Conservation (phyloP, 176 grass and related monocot species). For the Bonia amplexicaulis region DNA sequence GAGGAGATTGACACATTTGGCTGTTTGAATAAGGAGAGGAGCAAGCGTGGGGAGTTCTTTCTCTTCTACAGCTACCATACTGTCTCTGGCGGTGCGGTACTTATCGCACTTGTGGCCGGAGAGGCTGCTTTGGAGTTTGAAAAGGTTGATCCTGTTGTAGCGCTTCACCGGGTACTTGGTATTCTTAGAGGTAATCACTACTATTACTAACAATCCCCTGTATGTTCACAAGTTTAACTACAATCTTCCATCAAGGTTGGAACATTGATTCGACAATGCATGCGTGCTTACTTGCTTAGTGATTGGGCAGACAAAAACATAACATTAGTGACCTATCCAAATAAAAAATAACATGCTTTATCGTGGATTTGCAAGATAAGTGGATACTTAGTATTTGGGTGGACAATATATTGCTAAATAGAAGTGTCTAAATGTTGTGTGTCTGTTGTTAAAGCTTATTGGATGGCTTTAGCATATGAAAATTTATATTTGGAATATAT, state of each 20-base stretch:
- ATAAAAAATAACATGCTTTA: background rate
- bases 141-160: slow-evolving; percentile 60
- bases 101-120: slow-evolving; percentile 86
- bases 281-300: background rate
- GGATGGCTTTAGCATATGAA: background rate
- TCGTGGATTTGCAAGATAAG: background rate
- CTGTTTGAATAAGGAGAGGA: slow-evolving; percentile 70
- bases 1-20: slow-evolving; percentile 93
- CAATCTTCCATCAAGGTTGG: background rate
- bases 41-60: slow-evolving; percentile 85
- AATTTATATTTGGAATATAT: background rate
- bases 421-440: background rate
- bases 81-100: slow-evolving; percentile 77
- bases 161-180: slow-evolving; percentile 64
- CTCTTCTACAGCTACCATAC: slow-evolving; percentile 96
- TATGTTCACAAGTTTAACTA: background rate
- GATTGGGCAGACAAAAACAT: background rate
- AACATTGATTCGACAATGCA: background rate
- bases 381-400: background rate
- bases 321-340: background rate
- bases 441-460: background rate
- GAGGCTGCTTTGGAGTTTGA: slow-evolving; percentile 87
- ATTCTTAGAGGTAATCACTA: slow-evolving; percentile 74
- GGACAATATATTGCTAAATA: background rate
- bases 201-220: background rate